phyloP scores from a whole-genome alignment of 1,284 basidiomycete genomes.

The Phylloporus sp. region DNA sequence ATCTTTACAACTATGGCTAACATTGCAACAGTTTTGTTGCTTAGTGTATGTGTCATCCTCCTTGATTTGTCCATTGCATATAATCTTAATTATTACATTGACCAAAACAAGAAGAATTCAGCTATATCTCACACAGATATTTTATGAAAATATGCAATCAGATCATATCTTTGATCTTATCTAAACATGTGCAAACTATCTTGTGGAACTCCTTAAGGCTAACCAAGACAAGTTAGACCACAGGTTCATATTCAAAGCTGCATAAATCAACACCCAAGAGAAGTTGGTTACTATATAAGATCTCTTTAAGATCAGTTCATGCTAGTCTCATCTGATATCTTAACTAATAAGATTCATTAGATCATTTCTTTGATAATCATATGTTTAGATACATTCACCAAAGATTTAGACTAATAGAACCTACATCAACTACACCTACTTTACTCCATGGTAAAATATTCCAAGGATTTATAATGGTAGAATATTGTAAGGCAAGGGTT shows the following conservation, averaged over 20 bases:
- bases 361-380: constrained; percentile 19
- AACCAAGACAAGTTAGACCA: constrained; percentile 48
- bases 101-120: neutral
- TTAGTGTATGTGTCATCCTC: no score
- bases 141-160: constrained; percentile 61
- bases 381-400: constrained; percentile 1
- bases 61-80: no score
- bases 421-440: constrained; percentile 21
- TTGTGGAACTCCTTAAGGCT: constrained; percentile 43
- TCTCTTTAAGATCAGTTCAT: constrained; percentile 46
- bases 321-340: neutral
- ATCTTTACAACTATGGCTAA: no score
- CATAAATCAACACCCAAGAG: constrained; percentile 60
- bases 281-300: constrained; percentile 47
- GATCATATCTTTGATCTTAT: constrained; percentile 50
- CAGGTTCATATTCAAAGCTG: constrained; percentile 58
- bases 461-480: constrained; percentile 40
- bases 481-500: constrained; percentile 22
- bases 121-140: constrained; percentile 43
- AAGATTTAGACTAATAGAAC: constrained; percentile 19
- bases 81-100: no score
- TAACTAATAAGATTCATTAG: constrained; percentile 17
- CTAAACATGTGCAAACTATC: constrained; percentile 46
- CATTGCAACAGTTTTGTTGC: no score
- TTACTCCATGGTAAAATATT: constrained; percentile 41